Conservation (phyloP, 768 basidiomycete species). For the Xanthoconium purpureum region DNA sequence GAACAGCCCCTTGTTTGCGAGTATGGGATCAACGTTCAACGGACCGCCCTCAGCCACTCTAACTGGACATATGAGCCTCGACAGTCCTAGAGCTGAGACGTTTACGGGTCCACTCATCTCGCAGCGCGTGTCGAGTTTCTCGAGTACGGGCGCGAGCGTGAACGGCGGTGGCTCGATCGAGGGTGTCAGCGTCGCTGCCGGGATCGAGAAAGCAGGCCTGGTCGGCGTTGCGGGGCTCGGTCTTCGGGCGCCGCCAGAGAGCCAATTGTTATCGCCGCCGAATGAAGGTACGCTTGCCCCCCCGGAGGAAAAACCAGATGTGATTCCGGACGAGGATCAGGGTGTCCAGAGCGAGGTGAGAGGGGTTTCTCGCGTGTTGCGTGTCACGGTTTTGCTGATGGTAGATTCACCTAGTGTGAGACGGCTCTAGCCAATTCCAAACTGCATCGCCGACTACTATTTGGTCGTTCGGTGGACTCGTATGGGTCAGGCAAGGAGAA, state of each 20-base stretch:
- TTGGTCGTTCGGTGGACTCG: constrained; percentile 54
- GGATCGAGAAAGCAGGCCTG: constrained; percentile 20
- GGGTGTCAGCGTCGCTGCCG: constrained; percentile 13
- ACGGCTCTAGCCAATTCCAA: constrained; percentile 35
- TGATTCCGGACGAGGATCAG: constrained; percentile 47
- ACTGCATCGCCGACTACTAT: constrained; percentile 49
- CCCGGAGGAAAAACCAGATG: constrained; percentile 32
- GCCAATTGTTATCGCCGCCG: constrained; percentile 54
- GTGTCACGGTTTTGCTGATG: not conserved
- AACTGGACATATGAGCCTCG: constrained; percentile 26
- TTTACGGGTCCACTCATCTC: constrained; percentile 16
- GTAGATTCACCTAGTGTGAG: constrained; percentile 44
- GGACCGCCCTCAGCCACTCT: constrained; percentile 23
- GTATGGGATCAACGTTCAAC: constrained; percentile 30
- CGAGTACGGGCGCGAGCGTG: constrained; percentile 26
- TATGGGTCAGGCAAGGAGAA: constrained; percentile 32
- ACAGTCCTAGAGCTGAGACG: constrained; percentile 30
- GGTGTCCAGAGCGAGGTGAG: constrained; percentile 64
- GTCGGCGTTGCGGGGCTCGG: constrained; percentile 27
- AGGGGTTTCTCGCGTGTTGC: not conserved
- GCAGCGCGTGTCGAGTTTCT: constrained; percentile 28
- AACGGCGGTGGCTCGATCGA: constrained; percentile 25
- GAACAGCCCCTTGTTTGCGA: constrained; percentile 37
- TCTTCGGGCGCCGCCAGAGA: constrained; percentile 38
- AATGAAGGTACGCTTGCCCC: constrained; percentile 55